A percentile compares a stretch with the other conserved stretches of the same genome.
These are phyloP conservation scores for Chlamydomonas incerta DNA, from an alignment of 139 green algal genomes.

Conservation along the genomic window DNA sequence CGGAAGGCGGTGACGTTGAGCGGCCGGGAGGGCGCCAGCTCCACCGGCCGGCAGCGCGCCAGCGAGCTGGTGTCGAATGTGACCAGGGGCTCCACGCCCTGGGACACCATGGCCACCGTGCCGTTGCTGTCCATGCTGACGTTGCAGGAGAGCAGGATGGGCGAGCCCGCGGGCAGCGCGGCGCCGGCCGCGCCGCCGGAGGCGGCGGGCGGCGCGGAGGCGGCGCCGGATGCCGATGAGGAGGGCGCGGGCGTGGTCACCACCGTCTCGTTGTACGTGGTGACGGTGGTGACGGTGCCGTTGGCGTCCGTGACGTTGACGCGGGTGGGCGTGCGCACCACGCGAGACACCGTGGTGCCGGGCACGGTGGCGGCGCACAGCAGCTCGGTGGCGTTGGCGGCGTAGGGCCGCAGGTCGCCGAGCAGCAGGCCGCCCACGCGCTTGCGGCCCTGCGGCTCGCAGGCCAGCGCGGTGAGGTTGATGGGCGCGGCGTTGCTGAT, in stretches of 20 bases:
- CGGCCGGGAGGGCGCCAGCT: neutral
- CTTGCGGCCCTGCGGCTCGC: neutral
- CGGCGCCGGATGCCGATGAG: no score
- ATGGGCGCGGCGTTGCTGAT: neutral
- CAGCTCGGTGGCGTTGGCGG: neutral
- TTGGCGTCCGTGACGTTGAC: neutral
- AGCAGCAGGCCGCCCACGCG: neutral
- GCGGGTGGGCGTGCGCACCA: no score
- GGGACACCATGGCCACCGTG: neutral
- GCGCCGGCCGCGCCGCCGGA: no score
- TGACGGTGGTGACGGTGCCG: no score
- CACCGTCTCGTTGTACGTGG: no score
- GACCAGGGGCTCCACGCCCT: conserved; percentile 14
- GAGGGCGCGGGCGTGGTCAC: no score
- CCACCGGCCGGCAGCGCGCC: neutral
- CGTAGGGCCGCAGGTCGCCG: neutral
- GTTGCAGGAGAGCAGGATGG: neutral
- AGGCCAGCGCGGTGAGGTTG: neutral
- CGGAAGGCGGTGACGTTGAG: neutral
- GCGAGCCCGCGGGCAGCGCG: no score
- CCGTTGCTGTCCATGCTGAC: neutral
- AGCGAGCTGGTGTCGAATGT: conserved; percentile 5
- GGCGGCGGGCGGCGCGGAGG: no score
- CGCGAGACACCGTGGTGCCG: no score
- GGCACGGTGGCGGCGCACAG: neutral